phyloP scores from a whole-genome alignment of 2,329 filamentous ascomycete genomes.

The Periconia sp. region DNA sequence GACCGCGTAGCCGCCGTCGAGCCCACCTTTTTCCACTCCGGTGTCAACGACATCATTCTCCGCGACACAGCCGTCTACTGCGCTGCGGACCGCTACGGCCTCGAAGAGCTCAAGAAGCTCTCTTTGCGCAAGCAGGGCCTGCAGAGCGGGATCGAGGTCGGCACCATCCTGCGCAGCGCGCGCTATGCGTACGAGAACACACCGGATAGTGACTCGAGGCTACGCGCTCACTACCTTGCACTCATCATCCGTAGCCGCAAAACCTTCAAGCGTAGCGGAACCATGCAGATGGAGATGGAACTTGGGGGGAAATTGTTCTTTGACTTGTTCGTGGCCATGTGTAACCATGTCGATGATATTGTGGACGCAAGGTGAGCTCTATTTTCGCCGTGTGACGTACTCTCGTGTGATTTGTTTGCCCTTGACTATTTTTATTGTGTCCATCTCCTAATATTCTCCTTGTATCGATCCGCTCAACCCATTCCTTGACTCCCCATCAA shows the following conservation, averaged over 20 bases:
- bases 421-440: not conserved
- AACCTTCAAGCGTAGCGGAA: constrained; percentile 97
- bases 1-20: constrained; percentile 62
- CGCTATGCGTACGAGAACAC: constrained; percentile 96
- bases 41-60: constrained; percentile 74
- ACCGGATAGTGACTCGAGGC: constrained; percentile 84
- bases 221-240: constrained; percentile 95
- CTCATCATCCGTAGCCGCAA: constrained; percentile 96
- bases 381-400: not conserved
- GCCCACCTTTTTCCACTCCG: constrained; percentile 76
- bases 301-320: constrained; percentile 93
- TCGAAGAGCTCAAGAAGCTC: constrained; percentile 89
- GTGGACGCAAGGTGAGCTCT: constrained; percentile 69
- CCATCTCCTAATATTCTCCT: not conserved
- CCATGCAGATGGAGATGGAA: constrained; percentile 99
- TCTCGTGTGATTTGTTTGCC: not conserved
- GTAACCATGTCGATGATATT: constrained; percentile 96
- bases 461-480: constrained; percentile 1
- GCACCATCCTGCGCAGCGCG: constrained; percentile 86
- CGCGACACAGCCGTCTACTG: constrained; percentile 96
- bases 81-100: constrained; percentile 82
- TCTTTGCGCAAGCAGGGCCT: constrained; percentile 92
- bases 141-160: constrained; percentile 88
- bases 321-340: constrained; percentile 97
- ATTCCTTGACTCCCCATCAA: not conserved